Conservation (phyloP, 306 rosid genomes). For the apple (Malus domestica) region ASM211411v1 NC_041789.1:23799001-23799500, state of each 20-base stretch:
- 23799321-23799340: not conserved
- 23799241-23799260: too few species aligned
- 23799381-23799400: not conserved
- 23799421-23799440: not conserved
- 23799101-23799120: constrained; percentile 68
- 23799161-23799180: constrained; percentile 57
- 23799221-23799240: not conserved
- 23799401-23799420: not conserved
- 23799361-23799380: not conserved
- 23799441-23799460: constrained; percentile 6
- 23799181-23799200: constrained; percentile 47
- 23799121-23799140: constrained; percentile 55
- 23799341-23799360: not conserved
- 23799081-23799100: constrained; percentile 48
- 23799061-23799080: constrained; percentile 60
- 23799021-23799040: constrained; percentile 60
- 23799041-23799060: constrained; percentile 70
- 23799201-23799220: not conserved
- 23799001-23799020: constrained; percentile 76
- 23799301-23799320: not conserved
- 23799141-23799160: constrained; percentile 56
- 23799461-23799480: constrained; percentile 59
- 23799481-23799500: constrained; percentile 81
- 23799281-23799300: not conserved
- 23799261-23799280: not conserved